Evolutionary conservation across 2,329 filamentous ascomycete species (phyloP), one percentile per base, ranked within the genome.

Genomic region (Tolypocladium guangdongense): DNA sequence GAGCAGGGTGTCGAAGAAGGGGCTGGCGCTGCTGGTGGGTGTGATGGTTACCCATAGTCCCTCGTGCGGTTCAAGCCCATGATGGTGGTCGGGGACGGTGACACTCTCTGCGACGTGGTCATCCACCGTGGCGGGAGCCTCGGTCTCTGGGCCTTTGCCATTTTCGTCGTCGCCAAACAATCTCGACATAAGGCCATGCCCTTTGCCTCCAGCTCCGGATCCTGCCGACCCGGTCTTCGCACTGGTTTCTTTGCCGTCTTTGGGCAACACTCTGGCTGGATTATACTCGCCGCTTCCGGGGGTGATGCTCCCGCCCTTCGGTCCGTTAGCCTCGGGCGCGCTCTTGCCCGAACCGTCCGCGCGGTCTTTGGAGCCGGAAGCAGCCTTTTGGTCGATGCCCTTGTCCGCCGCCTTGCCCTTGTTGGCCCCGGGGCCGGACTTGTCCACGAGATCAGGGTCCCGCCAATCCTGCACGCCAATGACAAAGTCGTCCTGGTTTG

Each of bases 41-140:
- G 90, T 93, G 53, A 99, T 82, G 8, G 93, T 96, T n/a, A 99
- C 90, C 90, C 90, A 97, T 5, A 99, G 80, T 2, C 90, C 92
- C 61, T 93, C 84, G 38, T 76, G 71, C 18, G 57, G 68, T 3
- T 61, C 57, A 10, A 57, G 41, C 43, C 62, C 53, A 22, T 61
- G n/a, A n/a, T n/a, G n/a, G n/a, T n/a, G 56, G 18, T 32, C 32
- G 39, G 36, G 36, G 18, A 20, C 12, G 20, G 35, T 27, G 27
- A 2, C 50, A 39, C 57, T 43, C 7, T 64, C 55, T 7, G 49
- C 24, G 32, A 57, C 51, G 32, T 60, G 56, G 2, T 60, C 60
- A 10, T 64, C 53, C 27, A 60, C 58, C n/a, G 55, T 54, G 27
- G 59, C 58, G n/a, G 65, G 38, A 20, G 56, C 57, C 30, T 68